Evolutionary conservation across 179 eudicot species (phyloP), one percentile per base, ranked within the genome.

Genomic region (Gypsophila paniculata): DNA sequence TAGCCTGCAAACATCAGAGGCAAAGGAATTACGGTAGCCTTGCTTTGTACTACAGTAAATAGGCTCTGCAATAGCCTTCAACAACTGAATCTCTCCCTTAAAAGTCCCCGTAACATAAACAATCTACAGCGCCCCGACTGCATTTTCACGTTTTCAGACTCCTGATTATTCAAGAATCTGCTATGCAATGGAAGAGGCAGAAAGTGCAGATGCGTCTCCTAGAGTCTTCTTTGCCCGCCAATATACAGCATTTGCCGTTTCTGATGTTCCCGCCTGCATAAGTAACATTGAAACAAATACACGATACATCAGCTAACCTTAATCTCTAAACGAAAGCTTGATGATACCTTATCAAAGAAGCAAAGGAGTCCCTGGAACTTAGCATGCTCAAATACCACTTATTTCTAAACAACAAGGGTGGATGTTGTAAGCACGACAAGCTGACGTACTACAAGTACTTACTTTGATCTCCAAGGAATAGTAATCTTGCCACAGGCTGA

Each of bases 201-300:
- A 15, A 25, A 83, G 75, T 53, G 78, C 67, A 34, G 73, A 80
- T 6, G 82, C 84, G 70, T 83, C 89, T 63, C 88, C 87, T 0
- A 90, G 81, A 7, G 74, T 61, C 84, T 91, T 93, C 82, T 79
- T 79, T 23, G 96, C 96, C 23, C 91, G 91, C 96, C 98, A 93
- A 74, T 82, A 80, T 64, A 93, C 87, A 32, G 83, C 87, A 29
- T 81, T 84, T 8, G 93, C 87, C 63, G 95, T 85, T 82, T 89
- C 91, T 23, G 97, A 89, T 69, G 93, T 87, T 58, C 96, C 97
- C 89, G 82, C 75, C 96, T 90, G 87, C 48, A 82, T 42, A 72
- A 44, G 61, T 49, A 54, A 73, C 6, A 23, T 46, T 1, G 21
- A 17, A 63, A 36, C 39, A 61, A 32, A 34, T 32, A 5, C 19